Percentiles rank a stretch among this genome's conserved stretches.
Evolutionary conservation across 768 basidiomycete species (phyloP).

Genomic region (Hygrocybe coccinea): DNA sequence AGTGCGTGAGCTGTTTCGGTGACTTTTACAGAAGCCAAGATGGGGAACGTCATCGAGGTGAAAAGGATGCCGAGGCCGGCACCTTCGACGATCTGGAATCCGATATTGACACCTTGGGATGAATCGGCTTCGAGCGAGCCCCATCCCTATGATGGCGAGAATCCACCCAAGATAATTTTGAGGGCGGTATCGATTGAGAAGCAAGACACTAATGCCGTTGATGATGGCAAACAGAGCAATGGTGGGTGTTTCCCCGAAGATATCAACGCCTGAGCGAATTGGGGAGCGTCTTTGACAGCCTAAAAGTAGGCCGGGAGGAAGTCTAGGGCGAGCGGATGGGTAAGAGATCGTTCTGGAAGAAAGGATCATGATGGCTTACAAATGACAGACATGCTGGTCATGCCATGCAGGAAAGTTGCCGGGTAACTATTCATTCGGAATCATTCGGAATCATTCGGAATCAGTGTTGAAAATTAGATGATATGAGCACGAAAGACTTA

Average conservation of each 20-base stretch:
- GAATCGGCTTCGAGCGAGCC: too few relatives aligned
- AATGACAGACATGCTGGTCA: too few relatives aligned
- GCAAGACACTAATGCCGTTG: slow-evolving; percentile 28
- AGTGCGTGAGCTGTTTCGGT: too few relatives aligned
- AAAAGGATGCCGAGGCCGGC: too few relatives aligned
- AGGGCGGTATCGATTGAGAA: slow-evolving; percentile 30
- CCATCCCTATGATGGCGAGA: slow-evolving; percentile 34
- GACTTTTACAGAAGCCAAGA: too few relatives aligned
- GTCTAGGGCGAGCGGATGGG: slow-evolving; percentile 14
- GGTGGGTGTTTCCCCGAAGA: slow-evolving; percentile 30
- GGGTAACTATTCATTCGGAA: slow-evolving; percentile 36
- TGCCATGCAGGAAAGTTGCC: slow-evolving; percentile 22
- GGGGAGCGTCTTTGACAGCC: too few relatives aligned
- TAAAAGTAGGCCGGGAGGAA: slow-evolving; percentile 47
- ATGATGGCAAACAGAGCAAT: slow-evolving; percentile 38
- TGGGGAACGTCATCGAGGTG: too few relatives aligned
- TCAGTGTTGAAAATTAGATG: neutral
- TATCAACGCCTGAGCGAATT: slow-evolving; percentile 32
- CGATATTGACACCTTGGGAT: too few relatives aligned
- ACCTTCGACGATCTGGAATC: too few relatives aligned
- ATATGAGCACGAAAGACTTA: slow-evolving; percentile 14
- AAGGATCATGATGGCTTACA: too few relatives aligned
- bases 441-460: too few relatives aligned
- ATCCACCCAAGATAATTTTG: slow-evolving; percentile 35
- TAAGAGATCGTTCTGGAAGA: slow-evolving; percentile 12